Base-by-base conservation (phyloP, 1,284 basidiomycete genomes). In the Tilletia setariae region DNA sequence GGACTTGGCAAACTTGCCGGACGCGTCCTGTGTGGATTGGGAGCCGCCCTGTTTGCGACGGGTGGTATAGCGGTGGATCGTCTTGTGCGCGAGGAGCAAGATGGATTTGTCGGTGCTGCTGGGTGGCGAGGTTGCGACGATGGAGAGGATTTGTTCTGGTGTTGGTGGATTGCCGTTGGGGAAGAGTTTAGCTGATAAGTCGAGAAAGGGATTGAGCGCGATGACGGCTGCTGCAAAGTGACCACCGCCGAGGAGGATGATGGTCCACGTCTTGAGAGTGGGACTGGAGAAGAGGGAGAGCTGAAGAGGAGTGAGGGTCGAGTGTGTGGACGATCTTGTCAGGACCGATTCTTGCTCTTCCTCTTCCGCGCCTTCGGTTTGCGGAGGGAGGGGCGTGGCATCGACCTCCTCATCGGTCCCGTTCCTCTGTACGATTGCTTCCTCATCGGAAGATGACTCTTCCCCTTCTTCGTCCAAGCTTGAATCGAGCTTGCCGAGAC, bases 31-130 rank as follows among this genome's bases (percentile, higher is more conserved):
- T 1, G 91, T 78, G 1, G 90, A 90, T 84, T 99, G 96, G 0
- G 92, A 91, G 0, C 96, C 96, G 83, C 96, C 96, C 85, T 99
- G 96, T 83, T 98, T 98, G 74, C 92, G 87, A 75, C 96, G 91
- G 47, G 96, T 98, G 0, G 96, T 99, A 83, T 99, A 99, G 7
- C 96, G 89, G 83, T 98, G 96, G 83, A 98, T 98, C 0, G 96
- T 98, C 84, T 98, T 98, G 82, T 96, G 93, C 70, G 87, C 86
- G 51, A 98, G 78, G 1, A 98, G 88, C 77, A 94, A 90, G 1
- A 90, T 53, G 30, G 73, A 73, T 6, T 76, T 72, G 30, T 76
- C 71, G 64, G 64, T 32, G 46, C 28, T 35, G 46, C 46, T 49
- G 46, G 19, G 46, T 1, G 28, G 56, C 30, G 15, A 30, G 30